Evolutionary conservation across 2,329 filamentous ascomycete species (phyloP).

Genomic region (Arthrocladium fulminans): DNA sequence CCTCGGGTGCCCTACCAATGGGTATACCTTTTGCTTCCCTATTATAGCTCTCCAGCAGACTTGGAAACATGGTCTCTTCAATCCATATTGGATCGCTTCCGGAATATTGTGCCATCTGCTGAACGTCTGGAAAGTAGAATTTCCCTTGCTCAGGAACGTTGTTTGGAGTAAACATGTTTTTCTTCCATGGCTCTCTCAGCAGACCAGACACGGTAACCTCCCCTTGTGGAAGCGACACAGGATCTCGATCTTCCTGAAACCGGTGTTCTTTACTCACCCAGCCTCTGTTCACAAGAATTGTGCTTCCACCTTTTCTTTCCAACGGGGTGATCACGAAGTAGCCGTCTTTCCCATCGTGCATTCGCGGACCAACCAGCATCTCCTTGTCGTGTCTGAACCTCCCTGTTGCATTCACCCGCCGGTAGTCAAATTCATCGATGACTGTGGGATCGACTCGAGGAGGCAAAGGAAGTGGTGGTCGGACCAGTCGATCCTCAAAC

Average conservation of each 20-base stretch:
- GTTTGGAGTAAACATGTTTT: constrained; percentile 93
- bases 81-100: constrained; percentile 88
- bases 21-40: constrained; percentile 74
- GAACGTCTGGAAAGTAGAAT: constrained; percentile 92
- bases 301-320: constrained; percentile 58
- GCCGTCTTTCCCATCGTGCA: constrained; percentile 81
- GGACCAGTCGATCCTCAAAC: constrained; percentile 83
- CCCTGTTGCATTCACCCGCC: constrained; percentile 68
- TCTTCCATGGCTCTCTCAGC: constrained; percentile 84
- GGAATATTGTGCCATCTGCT: constrained; percentile 75
- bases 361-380: constrained; percentile 88
- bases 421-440: constrained; percentile 83
- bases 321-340: constrained; percentile 88
- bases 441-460: constrained; percentile 72
- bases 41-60: constrained; percentile 66
- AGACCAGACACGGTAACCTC: constrained; percentile 75
- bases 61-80: constrained; percentile 86
- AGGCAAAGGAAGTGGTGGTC: constrained; percentile 75
- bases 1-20: constrained; percentile 77
- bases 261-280: constrained; percentile 78
- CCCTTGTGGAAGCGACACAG: constrained; percentile 57
- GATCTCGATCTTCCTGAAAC: constrained; percentile 50
- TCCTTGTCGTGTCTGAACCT: constrained; percentile 77
- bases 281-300: constrained; percentile 78
- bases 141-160: constrained; percentile 75